A percentile compares a stretch with the other conserved stretches of the same genome.
Evolutionary conservation across 2,329 filamentous ascomycete species (phyloP).

Genomic region (Sporothrix euskadiensis): DNA sequence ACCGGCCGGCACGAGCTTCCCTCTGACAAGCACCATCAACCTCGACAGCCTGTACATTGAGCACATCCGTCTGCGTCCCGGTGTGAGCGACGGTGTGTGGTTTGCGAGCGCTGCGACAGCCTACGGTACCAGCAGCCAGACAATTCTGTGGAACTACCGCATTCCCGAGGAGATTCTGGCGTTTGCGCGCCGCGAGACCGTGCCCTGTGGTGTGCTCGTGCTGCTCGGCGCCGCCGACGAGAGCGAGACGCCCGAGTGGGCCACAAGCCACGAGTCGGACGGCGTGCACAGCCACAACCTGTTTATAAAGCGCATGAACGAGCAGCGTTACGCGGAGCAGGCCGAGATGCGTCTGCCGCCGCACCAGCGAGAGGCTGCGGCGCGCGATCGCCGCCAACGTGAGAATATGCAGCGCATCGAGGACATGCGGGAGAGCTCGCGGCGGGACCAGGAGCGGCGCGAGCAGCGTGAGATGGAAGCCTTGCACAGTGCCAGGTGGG

Average conservation of each 20-base stretch:
- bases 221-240: slow-evolving; percentile 53
- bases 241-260: slow-evolving; percentile 57
- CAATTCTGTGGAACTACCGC: slow-evolving; percentile 61
- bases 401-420: slow-evolving; percentile 50
- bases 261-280: slow-evolving; percentile 44
- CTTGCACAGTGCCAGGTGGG: slow-evolving; percentile 56
- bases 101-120: slow-evolving; percentile 59
- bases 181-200: slow-evolving; percentile 53
- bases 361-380: slow-evolving; percentile 45
- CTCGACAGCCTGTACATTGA: slow-evolving; percentile 49
- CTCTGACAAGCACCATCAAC: slow-evolving; percentile 35
- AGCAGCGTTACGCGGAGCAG: slow-evolving; percentile 46
- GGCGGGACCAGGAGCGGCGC: slow-evolving; percentile 45
- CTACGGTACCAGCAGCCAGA: slow-evolving; percentile 54
- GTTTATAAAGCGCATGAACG: slow-evolving; percentile 42
- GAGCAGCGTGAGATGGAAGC: slow-evolving; percentile 53
- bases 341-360: slow-evolving; percentile 49
- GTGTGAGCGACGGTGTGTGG: slow-evolving; percentile 51
- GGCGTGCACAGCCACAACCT: slow-evolving; percentile 43
- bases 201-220: slow-evolving; percentile 62
- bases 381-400: slow-evolving; percentile 44
- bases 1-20: not conserved
- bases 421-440: slow-evolving; percentile 48
- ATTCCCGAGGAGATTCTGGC: slow-evolving; percentile 55
- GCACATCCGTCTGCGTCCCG: slow-evolving; percentile 44